Percentiles rank a stretch among this genome's conserved stretches.
phyloP scores from a whole-genome alignment of 2,329 filamentous ascomycete genomes.

The Xylaria sp. region DNA sequence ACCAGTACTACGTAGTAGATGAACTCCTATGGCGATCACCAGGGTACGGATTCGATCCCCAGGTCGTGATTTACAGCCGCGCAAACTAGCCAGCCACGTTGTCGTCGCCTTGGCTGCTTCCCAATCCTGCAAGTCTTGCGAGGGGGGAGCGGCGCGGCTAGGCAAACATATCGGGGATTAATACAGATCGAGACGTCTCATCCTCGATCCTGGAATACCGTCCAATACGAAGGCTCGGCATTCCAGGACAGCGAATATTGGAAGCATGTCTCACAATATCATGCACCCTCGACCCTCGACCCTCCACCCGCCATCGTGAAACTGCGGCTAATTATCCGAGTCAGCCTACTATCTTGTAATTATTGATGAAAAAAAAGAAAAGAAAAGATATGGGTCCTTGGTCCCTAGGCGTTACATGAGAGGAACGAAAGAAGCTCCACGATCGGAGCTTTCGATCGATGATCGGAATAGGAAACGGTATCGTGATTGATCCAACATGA shows the following conservation, averaged over 20 bases:
- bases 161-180: not conserved
- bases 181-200: conserved; percentile 8
- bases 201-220: not conserved
- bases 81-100: conserved; percentile 21
- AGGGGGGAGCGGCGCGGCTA: conserved; percentile 1
- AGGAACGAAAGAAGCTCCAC: not conserved
- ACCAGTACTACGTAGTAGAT: conserved; percentile 14
- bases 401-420: not conserved
- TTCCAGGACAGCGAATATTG: not conserved
- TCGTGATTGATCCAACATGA: not conserved
- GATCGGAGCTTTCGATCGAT: not conserved
- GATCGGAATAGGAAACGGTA: not conserved
- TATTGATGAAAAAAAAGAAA: not conserved
- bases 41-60: conserved; percentile 17
- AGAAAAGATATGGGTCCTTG: not conserved
- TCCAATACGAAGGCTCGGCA: not conserved
- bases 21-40: conserved; percentile 24
- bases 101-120: conserved; percentile 13
- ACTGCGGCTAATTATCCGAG: not conserved
- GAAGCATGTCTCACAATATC: not conserved
- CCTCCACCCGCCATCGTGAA: not conserved
- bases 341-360: not conserved
- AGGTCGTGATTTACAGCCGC: conserved; percentile 23
- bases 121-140: conserved; percentile 3
- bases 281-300: not conserved